These are phyloP conservation scores for Ophiostoma tasmaniense DNA, from an alignment of 2,329 filamentous ascomycete species.

Conservation along the genomic window DNA sequence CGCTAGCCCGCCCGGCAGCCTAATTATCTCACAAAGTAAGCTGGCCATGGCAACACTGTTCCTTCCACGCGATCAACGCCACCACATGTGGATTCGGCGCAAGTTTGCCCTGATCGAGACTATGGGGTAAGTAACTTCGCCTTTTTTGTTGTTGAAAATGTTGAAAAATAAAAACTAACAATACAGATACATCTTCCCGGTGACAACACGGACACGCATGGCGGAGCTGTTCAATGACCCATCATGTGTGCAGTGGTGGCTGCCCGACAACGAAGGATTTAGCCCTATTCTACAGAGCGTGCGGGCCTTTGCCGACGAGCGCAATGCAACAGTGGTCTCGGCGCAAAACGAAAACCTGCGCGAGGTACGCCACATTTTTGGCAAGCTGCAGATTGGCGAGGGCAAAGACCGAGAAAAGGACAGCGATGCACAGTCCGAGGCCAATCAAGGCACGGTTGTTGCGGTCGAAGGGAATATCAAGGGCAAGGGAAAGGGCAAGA, in stretches of 20 bases:
- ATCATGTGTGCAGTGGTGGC: constrained; percentile 76
- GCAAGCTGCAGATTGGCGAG: constrained; percentile 44
- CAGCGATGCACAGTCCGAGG: neutral
- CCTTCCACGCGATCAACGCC: constrained; percentile 62
- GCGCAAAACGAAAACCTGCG: constrained; percentile 57
- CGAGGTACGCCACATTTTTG: constrained; percentile 68
- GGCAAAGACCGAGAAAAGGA: neutral
- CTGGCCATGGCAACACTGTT: constrained; percentile 71
- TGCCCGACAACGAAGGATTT: constrained; percentile 71
- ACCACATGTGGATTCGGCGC: constrained; percentile 69
- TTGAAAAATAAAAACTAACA: constrained; percentile 7
- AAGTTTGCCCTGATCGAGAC: constrained; percentile 70
- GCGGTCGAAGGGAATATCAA: neutral
- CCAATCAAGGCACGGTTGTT: neutral
- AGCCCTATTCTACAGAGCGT: constrained; percentile 66
- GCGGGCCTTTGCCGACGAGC: constrained; percentile 72
- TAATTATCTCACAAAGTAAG: constrained; percentile 66
- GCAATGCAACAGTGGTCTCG: constrained; percentile 52
- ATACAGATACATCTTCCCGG: constrained; percentile 64
- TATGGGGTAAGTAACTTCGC: constrained; percentile 17
- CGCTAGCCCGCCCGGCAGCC: constrained; percentile 57
- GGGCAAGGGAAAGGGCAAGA: neutral
- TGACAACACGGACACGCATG: constrained; percentile 65
- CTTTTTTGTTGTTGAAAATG: constrained; percentile 1
- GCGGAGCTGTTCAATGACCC: constrained; percentile 64